Conservation (phyloP, 768 basidiomycete species). For the Russula abietina region DNA sequence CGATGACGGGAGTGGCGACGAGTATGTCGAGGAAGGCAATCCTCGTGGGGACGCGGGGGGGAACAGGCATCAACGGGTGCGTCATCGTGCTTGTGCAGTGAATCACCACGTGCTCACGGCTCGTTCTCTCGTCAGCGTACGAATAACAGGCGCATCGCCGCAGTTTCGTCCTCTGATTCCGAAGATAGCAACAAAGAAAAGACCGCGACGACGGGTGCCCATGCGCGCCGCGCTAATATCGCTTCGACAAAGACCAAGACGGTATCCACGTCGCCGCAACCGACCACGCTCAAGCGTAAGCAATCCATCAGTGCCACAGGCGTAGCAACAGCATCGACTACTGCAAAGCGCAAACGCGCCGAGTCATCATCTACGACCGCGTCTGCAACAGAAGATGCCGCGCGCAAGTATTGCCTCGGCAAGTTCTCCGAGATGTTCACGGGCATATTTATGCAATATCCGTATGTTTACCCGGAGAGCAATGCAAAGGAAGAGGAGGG, state of each 20-base stretch:
- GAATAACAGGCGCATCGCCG: slow-evolving; percentile 5
- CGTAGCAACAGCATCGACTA: slow-evolving; percentile 33
- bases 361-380: slow-evolving; percentile 30
- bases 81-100: slow-evolving; percentile 24
- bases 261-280: slow-evolving; percentile 7
- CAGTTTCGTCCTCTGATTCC: slow-evolving; percentile 14
- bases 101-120: neutral
- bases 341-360: slow-evolving; percentile 46
- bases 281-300: slow-evolving; percentile 47
- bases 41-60: slow-evolving; percentile 29
- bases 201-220: neutral
- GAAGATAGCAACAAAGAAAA: slow-evolving; percentile 6
- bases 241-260: slow-evolving; percentile 13
- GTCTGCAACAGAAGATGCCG: slow-evolving; percentile 52
- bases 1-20: slow-evolving; percentile 53
- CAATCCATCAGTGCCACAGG: slow-evolving; percentile 28
- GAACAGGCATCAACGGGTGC: slow-evolving; percentile 37
- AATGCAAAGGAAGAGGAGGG: slow-evolving; percentile 13
- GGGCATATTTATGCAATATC: slow-evolving; percentile 67
- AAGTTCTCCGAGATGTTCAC: slow-evolving; percentile 69
- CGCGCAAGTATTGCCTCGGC: slow-evolving; percentile 71
- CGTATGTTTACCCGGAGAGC: slow-evolving; percentile 38
- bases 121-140: neutral
- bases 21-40: slow-evolving; percentile 56
- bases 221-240: slow-evolving; percentile 21